Evolutionary conservation across 2,329 filamentous ascomycete species (phyloP), one percentile per base, ranked within the genome.

Genomic region (Septoria linicola): DNA sequence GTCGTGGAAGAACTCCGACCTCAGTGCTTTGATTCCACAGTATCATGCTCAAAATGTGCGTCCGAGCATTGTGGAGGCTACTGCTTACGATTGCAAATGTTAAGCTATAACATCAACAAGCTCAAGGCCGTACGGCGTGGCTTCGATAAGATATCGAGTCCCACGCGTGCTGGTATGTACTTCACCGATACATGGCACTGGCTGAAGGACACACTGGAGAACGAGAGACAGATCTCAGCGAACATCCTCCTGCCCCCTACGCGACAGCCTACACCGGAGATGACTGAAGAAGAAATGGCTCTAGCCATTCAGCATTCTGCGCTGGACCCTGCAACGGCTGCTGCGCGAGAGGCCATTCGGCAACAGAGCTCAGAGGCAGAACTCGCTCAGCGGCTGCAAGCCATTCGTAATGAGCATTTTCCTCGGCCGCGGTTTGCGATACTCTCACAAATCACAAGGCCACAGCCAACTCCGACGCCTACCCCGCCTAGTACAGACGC

Each of bases 51-150:
- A 13, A 34, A 43, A 16, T 54, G 52, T 23, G 17, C 14, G 3
- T 51, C 48, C 4, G 27, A 51, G 11, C 37, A 51, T 25, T 54
- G 52, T 20, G 47, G 37, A 23, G 52, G 52, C 20, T 51, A 51
- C 20, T 54, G 52, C 34, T 23, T 36, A 7, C 47, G 52, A 3
- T 39, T 54, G 14, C 42, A 47, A 4, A 43, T 39, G 23, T 14
- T 49, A 19, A 41, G 42, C 4, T 42, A 46, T 37, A 46, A 54
- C 36, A 45, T 47, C 10, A 49, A 41, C 5, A 39, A 16, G 14
- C 23, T 53, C 8, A 44, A 44, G 40, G 19, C 32, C 20, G 34
- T 53, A 11, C 50, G 50, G 8, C 46, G 35, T 11, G 48, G 35
- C 13, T 31, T 53, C 41, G 50, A 53, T 20, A 49, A 49, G 13